Base-by-base conservation (phyloP, 2,329 filamentous ascomycete genomes). In the Penicillium expansum region DNA sequence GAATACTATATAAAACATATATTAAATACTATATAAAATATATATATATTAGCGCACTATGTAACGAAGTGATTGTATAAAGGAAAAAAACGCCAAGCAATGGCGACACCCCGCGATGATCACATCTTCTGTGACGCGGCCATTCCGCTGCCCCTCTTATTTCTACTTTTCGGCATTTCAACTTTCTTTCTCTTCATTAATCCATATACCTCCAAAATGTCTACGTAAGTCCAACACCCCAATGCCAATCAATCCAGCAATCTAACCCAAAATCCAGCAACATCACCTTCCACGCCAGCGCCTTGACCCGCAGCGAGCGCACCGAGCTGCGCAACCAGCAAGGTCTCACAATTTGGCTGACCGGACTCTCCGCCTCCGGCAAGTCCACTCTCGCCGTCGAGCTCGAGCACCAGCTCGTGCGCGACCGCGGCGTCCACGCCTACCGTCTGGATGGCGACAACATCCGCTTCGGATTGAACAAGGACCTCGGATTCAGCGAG, bases 371-470 rank as follows among this genome's bases (percentile, higher is more conserved):
- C 37, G 94, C 93, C 50, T 96, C 91, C 0, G 94, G 94, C 72
- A 99, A 99, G 80, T 97, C 93, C 51, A 99, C 94, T 57, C 91
- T 99, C 61, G 94, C 94, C 54, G 96, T 91, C 3, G 94, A 94
- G 16, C 89, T 99, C 39, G 94, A 99, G 82, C 93, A 97, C 80
- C 92, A 97, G 76, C 87, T 99, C 33, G 86, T 99, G 55, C 65
- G 61, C 54, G 65, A 70, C 56, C 92, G 96, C 75, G 89, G 88
- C 42, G 80, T 94, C 50, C 81, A 88, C 55, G 90, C 92, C 59
- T 99, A 99, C 84, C 87, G 94, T 52, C 87, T 99, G 30, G 94
- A 99, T 77, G 94, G 93, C 70, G 94, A 99, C 84, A 99, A 99
- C 78, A 89, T 99, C 65, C 93, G 94, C 60, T 97, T 97, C 80